Evolutionary conservation across 768 basidiomycete genomes (phyloP).

Genomic region (Lentinula sp.): DNA sequence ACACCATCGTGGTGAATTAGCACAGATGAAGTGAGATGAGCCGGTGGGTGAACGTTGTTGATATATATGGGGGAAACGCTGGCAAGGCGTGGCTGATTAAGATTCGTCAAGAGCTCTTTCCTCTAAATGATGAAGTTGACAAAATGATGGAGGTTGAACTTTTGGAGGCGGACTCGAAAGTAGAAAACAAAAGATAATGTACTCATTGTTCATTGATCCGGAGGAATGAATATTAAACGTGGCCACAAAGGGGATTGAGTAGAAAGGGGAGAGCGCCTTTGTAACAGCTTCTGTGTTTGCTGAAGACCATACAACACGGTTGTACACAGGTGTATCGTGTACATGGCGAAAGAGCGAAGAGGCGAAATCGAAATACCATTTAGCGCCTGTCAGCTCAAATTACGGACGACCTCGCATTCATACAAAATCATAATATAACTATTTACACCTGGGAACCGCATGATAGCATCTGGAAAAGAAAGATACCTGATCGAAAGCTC

Average conservation of each 20-base stretch:
- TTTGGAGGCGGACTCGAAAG: not conserved
- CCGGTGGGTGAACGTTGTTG: not conserved
- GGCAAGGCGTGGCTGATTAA: not conserved
- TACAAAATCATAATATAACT: not conserved
- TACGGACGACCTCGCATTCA: not conserved
- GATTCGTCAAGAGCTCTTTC: not conserved
- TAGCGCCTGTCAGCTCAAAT: too few relatives aligned
- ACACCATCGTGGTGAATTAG: conserved; percentile 15
- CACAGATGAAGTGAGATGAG: conserved; percentile 7
- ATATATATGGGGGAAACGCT: not conserved
- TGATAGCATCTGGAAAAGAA: not conserved
- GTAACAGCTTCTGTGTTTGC: too few relatives aligned
- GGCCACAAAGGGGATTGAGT: too few relatives aligned
- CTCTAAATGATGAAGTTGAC: not conserved
- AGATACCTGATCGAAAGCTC: not conserved
- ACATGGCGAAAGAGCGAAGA: not conserved
- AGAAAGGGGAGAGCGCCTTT: too few relatives aligned
- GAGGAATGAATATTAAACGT: not conserved
- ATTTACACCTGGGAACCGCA: not conserved
- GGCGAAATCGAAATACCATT: too few relatives aligned
- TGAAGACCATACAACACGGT: too few relatives aligned
- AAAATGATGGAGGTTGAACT: not conserved
- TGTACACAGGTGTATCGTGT: too few relatives aligned
- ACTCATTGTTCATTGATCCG: not conserved
- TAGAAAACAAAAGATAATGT: not conserved